phyloP scores from a whole-genome alignment of 2,329 filamentous ascomycete genomes.

The Alternaria triticimaculans region DNA sequence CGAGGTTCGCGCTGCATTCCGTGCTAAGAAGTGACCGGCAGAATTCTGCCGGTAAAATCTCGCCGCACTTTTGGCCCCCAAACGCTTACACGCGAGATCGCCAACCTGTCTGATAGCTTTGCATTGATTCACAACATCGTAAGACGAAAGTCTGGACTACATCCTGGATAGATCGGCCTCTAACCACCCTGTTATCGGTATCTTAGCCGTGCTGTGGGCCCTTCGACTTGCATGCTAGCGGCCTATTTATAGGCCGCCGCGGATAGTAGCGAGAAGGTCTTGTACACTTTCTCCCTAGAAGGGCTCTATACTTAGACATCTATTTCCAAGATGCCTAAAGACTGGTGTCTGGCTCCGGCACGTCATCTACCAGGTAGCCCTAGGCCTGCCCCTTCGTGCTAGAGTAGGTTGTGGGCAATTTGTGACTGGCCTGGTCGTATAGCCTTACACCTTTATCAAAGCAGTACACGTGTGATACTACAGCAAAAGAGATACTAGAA shows the following conservation, averaged over 20 bases:
- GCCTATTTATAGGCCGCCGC: neutral
- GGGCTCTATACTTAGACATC: neutral
- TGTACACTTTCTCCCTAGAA: neutral
- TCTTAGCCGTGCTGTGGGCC: neutral
- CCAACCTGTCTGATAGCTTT: neutral
- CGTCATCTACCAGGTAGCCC: neutral
- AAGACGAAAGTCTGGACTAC: neutral
- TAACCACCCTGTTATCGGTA: neutral
- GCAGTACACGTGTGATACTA: neutral
- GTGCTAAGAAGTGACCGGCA: neutral
- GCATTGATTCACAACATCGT: neutral
- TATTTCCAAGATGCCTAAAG: neutral
- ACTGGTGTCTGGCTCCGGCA: neutral
- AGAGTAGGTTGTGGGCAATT: rapidly evolving
- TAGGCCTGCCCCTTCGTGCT: neutral
- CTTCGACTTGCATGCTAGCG: neutral
- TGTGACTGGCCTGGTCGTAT: neutral
- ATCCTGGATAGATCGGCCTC: neutral
- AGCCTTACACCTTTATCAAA: neutral
- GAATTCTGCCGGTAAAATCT: neutral
- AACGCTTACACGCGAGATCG: neutral
- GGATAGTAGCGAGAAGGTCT: neutral
- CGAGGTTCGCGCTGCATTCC: neutral
- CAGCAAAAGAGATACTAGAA: neutral
- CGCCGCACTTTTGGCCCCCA: neutral